phyloP scores from a whole-genome alignment of 305 asterid species.

The Plantago rigida region DNA sequence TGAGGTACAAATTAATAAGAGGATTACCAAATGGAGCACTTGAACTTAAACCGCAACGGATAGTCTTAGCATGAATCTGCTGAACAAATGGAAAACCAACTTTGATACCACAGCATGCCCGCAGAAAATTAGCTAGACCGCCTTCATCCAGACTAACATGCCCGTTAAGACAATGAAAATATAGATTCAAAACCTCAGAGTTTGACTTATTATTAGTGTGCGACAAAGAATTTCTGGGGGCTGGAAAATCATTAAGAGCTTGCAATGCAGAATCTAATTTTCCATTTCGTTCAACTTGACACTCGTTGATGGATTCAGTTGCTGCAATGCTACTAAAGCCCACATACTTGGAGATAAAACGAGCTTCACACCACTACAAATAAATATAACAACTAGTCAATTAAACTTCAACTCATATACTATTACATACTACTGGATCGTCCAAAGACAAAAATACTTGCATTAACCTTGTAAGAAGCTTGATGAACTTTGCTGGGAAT shows the following conservation, averaged over 20 bases:
- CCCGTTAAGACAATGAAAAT: slow-evolving; percentile 34
- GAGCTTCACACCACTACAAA: slow-evolving; percentile 23
- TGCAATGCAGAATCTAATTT: slow-evolving; percentile 29
- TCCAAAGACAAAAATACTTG: background rate
- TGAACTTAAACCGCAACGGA: slow-evolving; percentile 44
- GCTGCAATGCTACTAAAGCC: slow-evolving; percentile 30
- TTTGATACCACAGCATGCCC: slow-evolving; percentile 39
- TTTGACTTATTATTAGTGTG: slow-evolving; percentile 27
- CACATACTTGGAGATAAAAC: slow-evolving; percentile 16
- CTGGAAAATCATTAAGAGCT: slow-evolving; percentile 30
- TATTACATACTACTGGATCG: background rate
- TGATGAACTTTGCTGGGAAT: slow-evolving; percentile 8
- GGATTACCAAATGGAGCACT: slow-evolving; percentile 51
- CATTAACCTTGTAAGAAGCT: slow-evolving; percentile 28
- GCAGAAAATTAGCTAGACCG: slow-evolving; percentile 40
- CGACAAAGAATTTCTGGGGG: slow-evolving; percentile 23
- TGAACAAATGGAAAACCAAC: slow-evolving; percentile 31
- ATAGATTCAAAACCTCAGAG: slow-evolving; percentile 29
- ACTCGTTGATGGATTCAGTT: slow-evolving; percentile 22
- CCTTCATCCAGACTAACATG: slow-evolving; percentile 36
- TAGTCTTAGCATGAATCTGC: slow-evolving; percentile 67
- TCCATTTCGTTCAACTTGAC: slow-evolving; percentile 29
- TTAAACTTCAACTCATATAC: background rate
- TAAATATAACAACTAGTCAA: slow-evolving; percentile 1
- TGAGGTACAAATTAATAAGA: slow-evolving; percentile 66